Base-by-base conservation (phyloP, 345 rosid genomes). In the Lumnitzera racemosa region DNA sequence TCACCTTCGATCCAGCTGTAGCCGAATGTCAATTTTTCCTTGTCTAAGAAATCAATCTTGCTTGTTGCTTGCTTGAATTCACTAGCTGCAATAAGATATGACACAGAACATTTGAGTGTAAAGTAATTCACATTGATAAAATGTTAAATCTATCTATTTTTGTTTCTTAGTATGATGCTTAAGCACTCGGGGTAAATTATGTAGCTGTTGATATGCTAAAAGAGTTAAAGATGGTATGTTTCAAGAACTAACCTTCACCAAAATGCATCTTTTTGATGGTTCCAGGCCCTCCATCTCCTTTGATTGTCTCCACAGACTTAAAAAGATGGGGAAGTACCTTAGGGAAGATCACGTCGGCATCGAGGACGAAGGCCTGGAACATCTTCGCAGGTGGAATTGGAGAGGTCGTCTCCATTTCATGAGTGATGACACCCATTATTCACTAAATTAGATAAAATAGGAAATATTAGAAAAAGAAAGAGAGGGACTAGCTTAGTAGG, bases 281-380 rank as follows among this genome's bases (percentile, higher is more conserved):
- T 59, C 75, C 77, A 15, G 66, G 56, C n/a, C 77, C 73, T 46
- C 81, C 78, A n/a, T 77, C 63, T 47, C 81, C 81, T 64, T 70
- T 63, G 53, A 77, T 31, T 55, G 52, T 54, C 11, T 68, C 64
- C 14, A 63, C 6, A 60, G 64, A 11, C 58, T 65, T 31, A 57
- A 77, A 27, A 31, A 56, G 51, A 23, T 70, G 70, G 43, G 75
- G 75, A 49, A 73, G 48, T 46, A 72, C 46, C 69, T 68, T 65
- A 15, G 69, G 76, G 43, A 65, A 27, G 24, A 76, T 57, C 46
- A 16, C 23, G 61, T 64, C 63, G 6, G 57, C 48, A 51, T 76
- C 80, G 52, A 56, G 31, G 13, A 68, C 57, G 25, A 56, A 14
- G 6, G 71, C 74, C 66, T 66, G 59, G 66, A 63, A 76, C 58